These are phyloP conservation scores for Bruguiera hainesii DNA, from an alignment of 441 rosid genomes.

Conservation along the genomic window DNA sequence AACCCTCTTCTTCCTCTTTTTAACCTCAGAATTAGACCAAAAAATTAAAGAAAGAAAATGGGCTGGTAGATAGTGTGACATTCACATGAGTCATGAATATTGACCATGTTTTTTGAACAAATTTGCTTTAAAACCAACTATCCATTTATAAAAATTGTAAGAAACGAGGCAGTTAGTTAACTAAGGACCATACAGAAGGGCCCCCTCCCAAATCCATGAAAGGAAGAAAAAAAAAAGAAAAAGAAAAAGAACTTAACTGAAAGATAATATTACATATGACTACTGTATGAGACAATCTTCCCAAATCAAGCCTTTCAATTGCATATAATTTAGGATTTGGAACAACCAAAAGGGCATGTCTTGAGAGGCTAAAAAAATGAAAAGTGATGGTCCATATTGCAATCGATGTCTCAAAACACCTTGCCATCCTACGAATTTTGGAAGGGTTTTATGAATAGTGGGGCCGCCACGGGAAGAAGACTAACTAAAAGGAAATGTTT, in stretches of 20 bases:
- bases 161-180: too few relatives aligned
- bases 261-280: too few relatives aligned
- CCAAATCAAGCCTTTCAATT: background rate
- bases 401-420: slow-evolving; percentile 13
- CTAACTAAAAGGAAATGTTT: slow-evolving; percentile 18
- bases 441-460: slow-evolving; percentile 1
- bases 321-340: background rate
- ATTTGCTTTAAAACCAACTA: too few relatives aligned
- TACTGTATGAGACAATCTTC: background rate
- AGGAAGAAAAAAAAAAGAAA: background rate
- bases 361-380: background rate
- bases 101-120: too few relatives aligned
- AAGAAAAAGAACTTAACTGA: background rate
- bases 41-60: too few relatives aligned
- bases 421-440: slow-evolving; percentile 1
- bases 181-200: too few relatives aligned
- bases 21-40: too few relatives aligned
- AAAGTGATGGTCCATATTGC: slow-evolving; percentile 16
- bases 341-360: background rate
- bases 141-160: too few relatives aligned
- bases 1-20: too few relatives aligned
- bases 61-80: too few relatives aligned
- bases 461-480: slow-evolving; percentile 23
- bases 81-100: too few relatives aligned
- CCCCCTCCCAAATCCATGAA: background rate